Base-by-base conservation (phyloP, 495 filamentous ascomycete species). In the Zalerion maritima region DNA sequence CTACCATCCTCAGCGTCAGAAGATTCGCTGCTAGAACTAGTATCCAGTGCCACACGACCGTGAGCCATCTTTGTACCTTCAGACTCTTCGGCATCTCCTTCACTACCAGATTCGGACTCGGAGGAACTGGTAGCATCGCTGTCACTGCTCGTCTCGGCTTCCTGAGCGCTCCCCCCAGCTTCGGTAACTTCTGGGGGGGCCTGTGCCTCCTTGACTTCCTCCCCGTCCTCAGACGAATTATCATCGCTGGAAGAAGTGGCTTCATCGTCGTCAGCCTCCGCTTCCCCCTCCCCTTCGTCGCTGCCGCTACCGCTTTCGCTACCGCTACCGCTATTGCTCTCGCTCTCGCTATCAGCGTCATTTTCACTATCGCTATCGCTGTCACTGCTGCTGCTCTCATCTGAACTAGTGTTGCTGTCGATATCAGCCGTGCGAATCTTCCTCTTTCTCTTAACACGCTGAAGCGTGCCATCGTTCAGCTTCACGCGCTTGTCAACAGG, bases 391-490 rank as follows among this genome's bases (percentile, higher is more conserved):
- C 37, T 46, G 36, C 29, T 40, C 25, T 47, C 30, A 13, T 38
- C 33, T n/a, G n/a, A n/a, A n/a, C n/a, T n/a, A 14, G 41, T 47
- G 26, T 50, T 52, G 25, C 56, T 53, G 6, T 48, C 50, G 14
- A 54, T 49, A 5, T 50, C 46, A 1, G 50, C 55, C 11, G 62
- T 61, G 21, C 56, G 50, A 26, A 47, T 36, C 26, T 73, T 74
- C 42, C 69, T 63, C 52, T 73, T 73, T 40, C 64, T 65, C 46
- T 64, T 64, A 13, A 43, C 36, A 18, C 53, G 49, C 38, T 58
- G 54, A 24, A 52, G 42, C 10, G 52, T 44, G 3, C 56, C 62
- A 7, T 51, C 55, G 18, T 57, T 61, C 26, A 62, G 31, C 11
- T 55, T 49, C 7, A 58, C 53, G 2, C 43, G 45, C 20, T 54